Evolutionary conservation across 2,329 filamentous ascomycete genomes (phyloP).

Genomic region (Monosporascus sp.): DNA sequence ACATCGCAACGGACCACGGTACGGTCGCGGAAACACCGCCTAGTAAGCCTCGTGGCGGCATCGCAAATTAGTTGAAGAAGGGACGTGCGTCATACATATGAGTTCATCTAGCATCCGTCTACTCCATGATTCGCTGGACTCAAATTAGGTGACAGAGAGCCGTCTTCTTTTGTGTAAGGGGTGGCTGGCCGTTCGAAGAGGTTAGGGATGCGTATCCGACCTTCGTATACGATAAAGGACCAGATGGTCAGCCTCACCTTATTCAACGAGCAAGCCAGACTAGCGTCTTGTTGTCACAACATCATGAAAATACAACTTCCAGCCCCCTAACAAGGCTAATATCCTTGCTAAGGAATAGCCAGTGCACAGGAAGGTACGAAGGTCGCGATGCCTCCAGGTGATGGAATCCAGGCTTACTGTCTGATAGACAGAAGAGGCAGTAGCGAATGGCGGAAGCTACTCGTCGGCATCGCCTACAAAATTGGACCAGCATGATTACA

Average conservation of each 20-base stretch:
- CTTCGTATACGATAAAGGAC: slow-evolving; percentile 21
- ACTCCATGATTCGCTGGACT: slow-evolving; percentile 2
- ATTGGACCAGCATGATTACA: slow-evolving; percentile 22
- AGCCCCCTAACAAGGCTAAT: no score
- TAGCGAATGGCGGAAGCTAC: slow-evolving; percentile 28
- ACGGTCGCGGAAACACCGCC: slow-evolving; percentile 21
- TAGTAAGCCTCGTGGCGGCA: slow-evolving; percentile 15
- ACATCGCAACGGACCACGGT: slow-evolving; percentile 26
- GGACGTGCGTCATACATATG: slow-evolving; percentile 29
- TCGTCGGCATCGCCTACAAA: slow-evolving; percentile 26
- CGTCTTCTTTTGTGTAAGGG: slow-evolving; percentile 19
- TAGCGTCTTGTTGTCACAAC: not conserved
- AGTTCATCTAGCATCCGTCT: slow-evolving; percentile 4
- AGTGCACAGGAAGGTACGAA: slow-evolving; percentile 12
- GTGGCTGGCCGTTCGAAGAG: slow-evolving; percentile 26
- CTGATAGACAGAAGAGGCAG: slow-evolving; percentile 23
- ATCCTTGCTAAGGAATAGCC: no score
- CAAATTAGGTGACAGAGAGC: slow-evolving; percentile 18
- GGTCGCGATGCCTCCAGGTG: slow-evolving; percentile 21
- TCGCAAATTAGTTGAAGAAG: slow-evolving; percentile 16
- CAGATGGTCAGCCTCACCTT: slow-evolving; percentile 18
- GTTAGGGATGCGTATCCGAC: slow-evolving; percentile 26
- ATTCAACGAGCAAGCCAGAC: slow-evolving; percentile 20
- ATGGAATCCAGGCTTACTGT: slow-evolving; percentile 11
- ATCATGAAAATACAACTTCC: slow-evolving; percentile 17